Percentiles rank a stretch among this genome's conserved stretches.
Evolutionary conservation across 345 rosid species (phyloP).

Genomic region (Brassica cretica): DNA sequence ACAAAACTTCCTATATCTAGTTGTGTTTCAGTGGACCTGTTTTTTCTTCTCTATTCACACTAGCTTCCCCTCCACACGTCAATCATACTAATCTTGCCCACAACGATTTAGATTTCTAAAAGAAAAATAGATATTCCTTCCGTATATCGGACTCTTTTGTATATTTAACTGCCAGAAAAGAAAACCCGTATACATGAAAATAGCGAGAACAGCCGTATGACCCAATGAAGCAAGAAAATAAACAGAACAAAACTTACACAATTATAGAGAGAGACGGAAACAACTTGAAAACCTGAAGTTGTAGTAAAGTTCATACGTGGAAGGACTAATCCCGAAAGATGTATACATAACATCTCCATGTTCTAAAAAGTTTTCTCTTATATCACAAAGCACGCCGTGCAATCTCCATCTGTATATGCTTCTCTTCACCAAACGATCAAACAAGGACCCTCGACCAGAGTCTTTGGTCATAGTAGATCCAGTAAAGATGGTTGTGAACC

Average conservation of each 20-base stretch:
- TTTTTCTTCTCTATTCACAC: neutral
- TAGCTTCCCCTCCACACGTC: neutral
- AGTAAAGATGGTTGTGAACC: slow-evolving; percentile 63
- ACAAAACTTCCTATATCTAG: too few relatives aligned
- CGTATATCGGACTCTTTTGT: neutral
- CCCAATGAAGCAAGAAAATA: neutral
- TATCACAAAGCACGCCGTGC: neutral
- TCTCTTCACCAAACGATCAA: slow-evolving; percentile 14
- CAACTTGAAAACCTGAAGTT: neutral
- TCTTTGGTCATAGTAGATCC: slow-evolving; percentile 60
- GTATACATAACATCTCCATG: neutral
- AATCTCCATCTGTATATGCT: slow-evolving; percentile 9
- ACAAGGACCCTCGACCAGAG: neutral
- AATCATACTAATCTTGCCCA: neutral
- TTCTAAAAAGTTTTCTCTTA: neutral
- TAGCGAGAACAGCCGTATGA: neutral
- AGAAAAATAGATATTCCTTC: neutral
- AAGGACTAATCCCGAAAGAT: neutral
- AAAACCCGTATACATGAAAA: neutral
- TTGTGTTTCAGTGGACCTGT: neutral
- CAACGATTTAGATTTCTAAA: neutral
- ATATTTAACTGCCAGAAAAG: neutral
- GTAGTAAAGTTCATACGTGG: neutral
- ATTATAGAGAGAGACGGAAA: neutral
- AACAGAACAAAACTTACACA: neutral